phyloP scores from a whole-genome alignment of 176 grass and related monocot species.

The Cenchrus purpureus region DNA sequence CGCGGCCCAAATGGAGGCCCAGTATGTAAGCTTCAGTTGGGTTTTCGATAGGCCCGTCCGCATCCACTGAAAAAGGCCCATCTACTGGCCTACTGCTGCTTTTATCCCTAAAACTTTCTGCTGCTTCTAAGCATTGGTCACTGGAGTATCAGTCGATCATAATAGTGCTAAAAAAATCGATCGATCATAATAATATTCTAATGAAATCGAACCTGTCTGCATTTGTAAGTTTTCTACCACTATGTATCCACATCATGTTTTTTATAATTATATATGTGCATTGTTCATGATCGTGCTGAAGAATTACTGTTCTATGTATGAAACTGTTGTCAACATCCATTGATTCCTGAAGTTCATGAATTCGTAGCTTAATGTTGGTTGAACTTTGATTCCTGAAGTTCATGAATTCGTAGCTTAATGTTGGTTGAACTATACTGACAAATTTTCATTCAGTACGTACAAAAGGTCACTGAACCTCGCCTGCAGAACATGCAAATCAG shows the following conservation, averaged over 20 bases:
- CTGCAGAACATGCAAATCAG: no score
- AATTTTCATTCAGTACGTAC: no score
- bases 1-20: not conserved
- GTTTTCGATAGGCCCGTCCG: conserved; percentile 34
- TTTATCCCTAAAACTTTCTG: not conserved
- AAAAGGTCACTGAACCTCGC: no score
- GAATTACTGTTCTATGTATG: not conserved
- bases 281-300: not conserved
- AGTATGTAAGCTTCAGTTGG: conserved; percentile 29
- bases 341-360: not conserved
- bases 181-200: no score
- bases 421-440: no score
- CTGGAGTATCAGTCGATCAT: not conserved
- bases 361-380: not conserved
- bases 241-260: not conserved
- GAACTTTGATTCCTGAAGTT: not conserved
- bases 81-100: no score
- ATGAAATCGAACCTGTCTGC: not conserved
- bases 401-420: not conserved
- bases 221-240: not conserved
- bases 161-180: not conserved
- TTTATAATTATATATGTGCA: not conserved
- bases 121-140: no score
- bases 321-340: not conserved
- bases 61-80: not conserved